A percentile compares a stretch with the other conserved stretches of the same genome.
Evolutionary conservation across 805 yeast genomes (phyloP).

Genomic region (Ogataea glucozyma): DNA sequence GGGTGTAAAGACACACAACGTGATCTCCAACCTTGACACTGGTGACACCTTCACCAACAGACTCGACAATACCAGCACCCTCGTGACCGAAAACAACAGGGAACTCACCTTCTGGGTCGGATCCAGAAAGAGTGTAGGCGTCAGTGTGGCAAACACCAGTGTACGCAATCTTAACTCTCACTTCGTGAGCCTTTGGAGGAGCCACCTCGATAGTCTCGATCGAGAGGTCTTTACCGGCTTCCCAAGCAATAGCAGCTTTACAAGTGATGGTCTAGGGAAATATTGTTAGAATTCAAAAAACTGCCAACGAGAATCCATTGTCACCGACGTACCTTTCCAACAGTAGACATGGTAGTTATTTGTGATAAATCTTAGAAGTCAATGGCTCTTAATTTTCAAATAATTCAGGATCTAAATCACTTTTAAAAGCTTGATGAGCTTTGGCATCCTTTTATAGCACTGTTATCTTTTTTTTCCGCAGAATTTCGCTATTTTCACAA

Average conservation of each 20-base stretch:
- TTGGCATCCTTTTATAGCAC: conserved; percentile 5
- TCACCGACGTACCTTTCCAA: conserved; percentile 30
- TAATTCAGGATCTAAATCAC: no score
- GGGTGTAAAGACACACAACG: conserved; percentile 92
- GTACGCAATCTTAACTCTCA: conserved; percentile 80
- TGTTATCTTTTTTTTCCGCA: not conserved
- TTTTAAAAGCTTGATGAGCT: conserved; percentile 12
- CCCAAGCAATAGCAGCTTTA: conserved; percentile 98
- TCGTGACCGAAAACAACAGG: conserved; percentile 96
- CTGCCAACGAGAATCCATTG: not conserved
- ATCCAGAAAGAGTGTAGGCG: conserved; percentile 92
- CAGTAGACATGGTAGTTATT: conserved; percentile 30
- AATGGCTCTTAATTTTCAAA: not conserved
- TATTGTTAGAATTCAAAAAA: not conserved
- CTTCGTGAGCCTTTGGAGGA: conserved; percentile 97
- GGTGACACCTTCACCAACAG: conserved; percentile 92
- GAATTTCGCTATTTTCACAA: conserved; percentile 6
- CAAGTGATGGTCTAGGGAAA: conserved; percentile 58
- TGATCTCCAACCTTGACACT: conserved; percentile 90
- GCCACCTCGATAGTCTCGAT: conserved; percentile 88
- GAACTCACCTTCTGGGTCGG: conserved; percentile 95
- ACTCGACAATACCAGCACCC: conserved; percentile 96
- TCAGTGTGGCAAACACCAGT: conserved; percentile 99
- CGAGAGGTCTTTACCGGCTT: conserved; percentile 71
- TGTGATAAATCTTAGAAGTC: not conserved